phyloP scores from a whole-genome alignment of 257 asterid genomes.

The Henckelia pumila region DNA sequence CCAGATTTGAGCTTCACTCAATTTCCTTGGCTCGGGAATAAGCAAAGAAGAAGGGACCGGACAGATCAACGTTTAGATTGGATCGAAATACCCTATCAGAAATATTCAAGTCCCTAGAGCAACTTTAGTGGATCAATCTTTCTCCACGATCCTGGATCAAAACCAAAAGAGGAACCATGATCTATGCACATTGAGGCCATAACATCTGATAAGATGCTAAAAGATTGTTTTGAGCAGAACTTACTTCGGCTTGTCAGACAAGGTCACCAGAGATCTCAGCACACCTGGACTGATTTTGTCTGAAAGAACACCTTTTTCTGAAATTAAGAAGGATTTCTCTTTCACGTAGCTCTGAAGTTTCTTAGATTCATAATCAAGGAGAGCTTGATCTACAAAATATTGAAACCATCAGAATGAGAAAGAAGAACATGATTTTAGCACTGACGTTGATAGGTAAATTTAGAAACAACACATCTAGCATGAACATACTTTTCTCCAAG shows the following conservation, averaged over 20 bases:
- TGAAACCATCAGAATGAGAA: constrained; percentile 25
- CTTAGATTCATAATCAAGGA: constrained; percentile 71
- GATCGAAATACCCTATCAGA: no score
- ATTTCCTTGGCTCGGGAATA: no score
- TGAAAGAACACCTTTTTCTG: constrained; percentile 73
- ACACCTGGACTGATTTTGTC: constrained; percentile 83
- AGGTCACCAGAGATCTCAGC: constrained; percentile 74
- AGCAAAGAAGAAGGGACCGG: no score
- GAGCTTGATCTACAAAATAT: constrained; percentile 62
- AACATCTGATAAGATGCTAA: constrained; percentile 8
- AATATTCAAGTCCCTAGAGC: no score
- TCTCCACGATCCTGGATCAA: no score
- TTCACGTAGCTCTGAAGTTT: constrained; percentile 84
- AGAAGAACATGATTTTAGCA: no score
- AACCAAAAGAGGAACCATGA: neutral
- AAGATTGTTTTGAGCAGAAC: constrained; percentile 17
- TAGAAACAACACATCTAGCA: neutral
- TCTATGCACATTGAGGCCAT: neutral
- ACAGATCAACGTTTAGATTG: no score
- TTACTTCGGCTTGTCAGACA: constrained; percentile 66
- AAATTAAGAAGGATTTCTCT: constrained; percentile 68
- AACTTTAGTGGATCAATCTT: no score
- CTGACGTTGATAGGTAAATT: neutral
- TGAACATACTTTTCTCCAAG: neutral
- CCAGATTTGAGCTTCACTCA: no score